Base-by-base conservation (phyloP, 495 filamentous ascomycete genomes). In the Podospora sp. region DNA sequence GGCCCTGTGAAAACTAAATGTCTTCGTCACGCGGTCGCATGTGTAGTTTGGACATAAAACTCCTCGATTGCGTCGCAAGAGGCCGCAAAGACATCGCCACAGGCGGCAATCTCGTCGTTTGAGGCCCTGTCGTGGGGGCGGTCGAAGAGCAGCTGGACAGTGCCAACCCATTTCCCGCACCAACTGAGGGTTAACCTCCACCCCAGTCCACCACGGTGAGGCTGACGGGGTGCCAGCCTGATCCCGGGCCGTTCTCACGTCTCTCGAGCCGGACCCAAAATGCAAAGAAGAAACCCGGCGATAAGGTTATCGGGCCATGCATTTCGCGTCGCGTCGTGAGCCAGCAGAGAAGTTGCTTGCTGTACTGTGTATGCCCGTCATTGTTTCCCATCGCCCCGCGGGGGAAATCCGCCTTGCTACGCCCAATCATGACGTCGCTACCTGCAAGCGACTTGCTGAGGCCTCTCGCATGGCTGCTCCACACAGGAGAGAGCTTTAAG, bases 401-500 rank as follows among this genome's bases (percentile, higher is more conserved):
- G 40, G 40, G 40, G 29, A 4, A 46, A 46, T 46, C 40, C 40
- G 40, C 40, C 40, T 46, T 46, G 40, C 40, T 20, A 27, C 20
- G 52, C 49, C 46, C 65, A 65, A 66, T 36, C 76, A 78, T 78
- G 75, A 78, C 73, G 73, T 78, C 75, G 72, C 66, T 29, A 27
- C 36, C 24, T n/a, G 35, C 40, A 8, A 40, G 27, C 27, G 56
- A 71, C 59, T 26, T 63, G 60, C 55, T n/a, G 75, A 74, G 73
- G 73, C 73, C 73, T 75, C 73, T 40, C 67, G 68, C 68, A 40
- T 71, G 29, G 29, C 29, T 33, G 67, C 70, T 72, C 73, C 74
- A 78, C 71, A 76, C 72, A 77, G 58, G 56, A 25, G 36, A 22
- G 59, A 49, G 49, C 72, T 72, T 67, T 78, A 78, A 78, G 76